phyloP scores from a whole-genome alignment of 139 green algal species.

The Spirogloea muscicola region DNA sequence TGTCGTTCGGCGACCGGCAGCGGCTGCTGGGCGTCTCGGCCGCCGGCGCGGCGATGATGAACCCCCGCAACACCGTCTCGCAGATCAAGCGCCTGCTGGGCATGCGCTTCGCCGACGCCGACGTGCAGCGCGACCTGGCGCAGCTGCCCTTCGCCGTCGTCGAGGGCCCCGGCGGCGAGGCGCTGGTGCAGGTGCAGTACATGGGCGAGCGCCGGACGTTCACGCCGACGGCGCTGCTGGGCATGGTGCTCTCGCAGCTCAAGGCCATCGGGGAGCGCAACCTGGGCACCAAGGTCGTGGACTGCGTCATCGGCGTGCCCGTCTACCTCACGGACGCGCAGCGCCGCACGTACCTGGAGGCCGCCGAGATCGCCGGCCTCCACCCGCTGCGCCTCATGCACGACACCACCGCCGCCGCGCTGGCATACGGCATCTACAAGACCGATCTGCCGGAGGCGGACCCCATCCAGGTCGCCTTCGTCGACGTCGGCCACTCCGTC shows the following conservation, averaged over 20 bases:
- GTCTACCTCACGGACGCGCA: conserved; percentile 73
- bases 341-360: conserved; percentile 53
- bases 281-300: conserved; percentile 70
- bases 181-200: conserved; percentile 77
- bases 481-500: conserved; percentile 86
- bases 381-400: conserved; percentile 92
- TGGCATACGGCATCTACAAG: conserved; percentile 98
- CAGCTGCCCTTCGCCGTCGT: conserved; percentile 68
- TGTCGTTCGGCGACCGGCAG: conserved; percentile 84
- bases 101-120: conserved; percentile 76
- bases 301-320: conserved; percentile 89
- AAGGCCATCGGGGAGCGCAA: conserved; percentile 87
- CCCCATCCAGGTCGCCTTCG: conserved; percentile 83
- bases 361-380: conserved; percentile 68
- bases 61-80: conserved; percentile 86
- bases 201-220: conserved; percentile 56
- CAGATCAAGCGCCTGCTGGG: conserved; percentile 93
- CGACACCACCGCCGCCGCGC: conserved; percentile 90
- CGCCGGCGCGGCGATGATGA: conserved; percentile 71
- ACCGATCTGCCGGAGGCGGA: conserved; percentile 88
- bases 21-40: conserved; percentile 80
- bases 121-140: conserved; percentile 73
- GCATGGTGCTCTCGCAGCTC: conserved; percentile 85
- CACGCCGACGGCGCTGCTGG: conserved; percentile 72
- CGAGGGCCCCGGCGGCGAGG: conserved; percentile 69